Base-by-base conservation (phyloP, 2,329 filamentous ascomycete species). In the Alternaria arbusti region DNA sequence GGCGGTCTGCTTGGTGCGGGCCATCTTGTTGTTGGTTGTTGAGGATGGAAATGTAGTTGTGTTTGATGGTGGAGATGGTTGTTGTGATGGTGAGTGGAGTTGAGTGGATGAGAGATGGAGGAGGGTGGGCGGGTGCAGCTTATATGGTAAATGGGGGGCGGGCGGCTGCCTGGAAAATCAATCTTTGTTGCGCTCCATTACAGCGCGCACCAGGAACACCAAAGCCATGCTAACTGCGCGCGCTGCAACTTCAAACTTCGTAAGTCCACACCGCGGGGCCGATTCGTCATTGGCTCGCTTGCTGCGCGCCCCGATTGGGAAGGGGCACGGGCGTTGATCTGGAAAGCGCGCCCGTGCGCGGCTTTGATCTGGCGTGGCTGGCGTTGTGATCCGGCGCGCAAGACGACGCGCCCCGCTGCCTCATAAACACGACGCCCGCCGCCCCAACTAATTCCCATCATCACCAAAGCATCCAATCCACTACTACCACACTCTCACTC, bases 1-100 rank as follows among this genome's bases (percentile, higher is more conserved):
- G 76, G 84, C 84, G 72, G 84, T 86, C 78, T 86, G 84, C 83
- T 86, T 86, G 74, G 84, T 86, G 70, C 84, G 84, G 70, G 84
- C 84, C 84, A 86, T 86, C 74, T 74, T 59, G 67, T 67, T 63
- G 61, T 52, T 20, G 20, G 20, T 20, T 20, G 20, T 20, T 72
- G 71, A 13, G 55, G 60, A 49, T 54, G 69, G 59, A 69, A 69
- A 69, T 70, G 74, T 36, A 8, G 17, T n/a, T 40, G 46, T 67
- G 69, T 63, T 68, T 65, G 59, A 67, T 50, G 55, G 64, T 68
- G 28, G 58, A 66, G 59, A 67, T 50, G 55, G 64, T 68, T 40
- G 58, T 26, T 54, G 60, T 69, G 74, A 40, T 58, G 59, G 59
- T 64, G 64, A 70, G 73, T 65, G 71, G 73, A 74, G 75, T 74